A percentile compares a stretch with the other conserved stretches of the same genome.
Evolutionary conservation across 495 filamentous ascomycete genomes (phyloP).

Genomic region (Letharia columbiana): DNA sequence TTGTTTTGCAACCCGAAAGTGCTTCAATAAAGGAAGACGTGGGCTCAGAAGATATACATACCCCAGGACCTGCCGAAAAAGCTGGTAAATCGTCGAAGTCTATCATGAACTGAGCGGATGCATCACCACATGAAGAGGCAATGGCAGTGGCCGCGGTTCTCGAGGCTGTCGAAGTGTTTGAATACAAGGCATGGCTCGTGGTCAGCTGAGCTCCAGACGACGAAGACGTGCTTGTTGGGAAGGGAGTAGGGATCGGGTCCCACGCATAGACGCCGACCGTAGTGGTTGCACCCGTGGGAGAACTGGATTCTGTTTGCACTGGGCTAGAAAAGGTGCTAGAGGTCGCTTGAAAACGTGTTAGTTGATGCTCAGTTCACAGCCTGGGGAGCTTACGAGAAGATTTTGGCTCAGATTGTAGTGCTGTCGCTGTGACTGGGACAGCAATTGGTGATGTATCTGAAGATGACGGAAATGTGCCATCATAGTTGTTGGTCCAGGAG

Average conservation of each 20-base stretch:
- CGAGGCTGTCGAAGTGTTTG: conserved; percentile 3
- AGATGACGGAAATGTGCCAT: conserved; percentile 7
- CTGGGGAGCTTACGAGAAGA: conserved; percentile 8
- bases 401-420: background rate
- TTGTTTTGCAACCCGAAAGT: background rate
- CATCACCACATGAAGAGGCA: conserved; percentile 11
- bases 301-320: background rate
- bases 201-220: background rate
- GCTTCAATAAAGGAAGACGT: background rate
- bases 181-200: background rate
- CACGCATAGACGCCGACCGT: conserved; percentile 3
- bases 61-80: conserved; percentile 19
- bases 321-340: background rate
- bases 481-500: conserved; percentile 24
- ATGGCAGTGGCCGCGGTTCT: background rate
- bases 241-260: background rate
- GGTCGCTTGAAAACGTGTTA: background rate
- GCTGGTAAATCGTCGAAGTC: conserved; percentile 29
- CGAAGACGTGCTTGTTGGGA: background rate
- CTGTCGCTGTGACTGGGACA: conserved; percentile 7
- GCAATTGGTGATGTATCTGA: background rate
- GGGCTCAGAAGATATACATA: background rate
- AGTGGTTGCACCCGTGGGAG: background rate
- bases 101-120: conserved; percentile 4
- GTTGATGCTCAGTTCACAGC: background rate